phyloP scores from a whole-genome alignment of 2,329 filamentous ascomycete genomes.

The Cytospora piceicola region DNA sequence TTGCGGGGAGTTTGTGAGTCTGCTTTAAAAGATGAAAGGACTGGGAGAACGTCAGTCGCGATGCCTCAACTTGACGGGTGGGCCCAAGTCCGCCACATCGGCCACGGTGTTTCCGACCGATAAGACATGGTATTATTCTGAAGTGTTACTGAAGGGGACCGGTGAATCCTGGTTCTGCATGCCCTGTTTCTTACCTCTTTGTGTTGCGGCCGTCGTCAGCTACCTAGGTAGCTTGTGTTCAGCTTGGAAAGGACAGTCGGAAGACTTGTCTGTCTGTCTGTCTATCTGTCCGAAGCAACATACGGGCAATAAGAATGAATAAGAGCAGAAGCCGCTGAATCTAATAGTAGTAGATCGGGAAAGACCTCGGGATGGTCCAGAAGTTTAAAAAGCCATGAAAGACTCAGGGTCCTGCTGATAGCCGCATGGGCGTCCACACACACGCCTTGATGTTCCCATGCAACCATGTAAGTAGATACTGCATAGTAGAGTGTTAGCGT shows the following conservation, averaged over 20 bases:
- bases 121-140: not conserved
- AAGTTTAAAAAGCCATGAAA: not conserved
- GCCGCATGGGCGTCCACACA: not conserved
- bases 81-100: not conserved
- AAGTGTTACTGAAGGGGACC: not conserved
- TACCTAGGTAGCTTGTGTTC: not conserved
- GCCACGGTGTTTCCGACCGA: not conserved
- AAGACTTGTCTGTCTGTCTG: not conserved
- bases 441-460: not conserved
- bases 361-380: not conserved
- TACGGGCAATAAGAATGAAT: not conserved
- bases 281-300: too few species aligned
- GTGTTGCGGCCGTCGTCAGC: not conserved
- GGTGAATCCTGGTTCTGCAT: not conserved
- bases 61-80: not conserved
- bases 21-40: too few species aligned
- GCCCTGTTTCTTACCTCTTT: not conserved
- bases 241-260: not conserved
- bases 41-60: not conserved
- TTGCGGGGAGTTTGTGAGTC: too few species aligned
- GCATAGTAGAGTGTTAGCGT: not conserved
- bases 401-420: slow-evolving; percentile 3
- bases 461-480: not conserved
- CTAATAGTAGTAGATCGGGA: not conserved
- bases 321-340: not conserved